Conservation (phyloP, 2,329 filamentous ascomycete genomes). For the Fusarium phyllophilum region DNA sequence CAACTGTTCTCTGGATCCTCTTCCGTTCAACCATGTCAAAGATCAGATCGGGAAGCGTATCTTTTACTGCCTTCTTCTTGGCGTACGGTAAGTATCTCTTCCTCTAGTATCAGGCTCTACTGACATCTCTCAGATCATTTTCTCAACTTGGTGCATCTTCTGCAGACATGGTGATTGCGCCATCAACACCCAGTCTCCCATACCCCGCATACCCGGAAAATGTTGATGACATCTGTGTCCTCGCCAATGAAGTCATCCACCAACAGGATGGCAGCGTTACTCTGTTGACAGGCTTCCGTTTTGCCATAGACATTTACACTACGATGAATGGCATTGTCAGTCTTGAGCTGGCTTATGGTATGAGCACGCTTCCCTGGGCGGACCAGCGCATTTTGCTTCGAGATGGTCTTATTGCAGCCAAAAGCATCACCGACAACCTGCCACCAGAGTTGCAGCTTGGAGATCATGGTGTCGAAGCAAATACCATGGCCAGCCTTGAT, state of each 20-base stretch:
- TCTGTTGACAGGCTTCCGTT: slow-evolving; percentile 81
- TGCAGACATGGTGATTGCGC: slow-evolving; percentile 78
- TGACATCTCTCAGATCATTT: slow-evolving; percentile 67
- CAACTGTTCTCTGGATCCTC: slow-evolving; percentile 51
- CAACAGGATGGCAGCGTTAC: slow-evolving; percentile 77
- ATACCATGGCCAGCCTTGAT: slow-evolving; percentile 54
- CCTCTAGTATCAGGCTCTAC: slow-evolving; percentile 7
- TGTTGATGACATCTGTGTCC: slow-evolving; percentile 85
- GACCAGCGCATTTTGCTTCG: slow-evolving; percentile 80
- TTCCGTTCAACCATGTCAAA: slow-evolving; percentile 73
- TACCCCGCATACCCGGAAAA: slow-evolving; percentile 85
- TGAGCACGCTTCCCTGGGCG: slow-evolving; percentile 79
- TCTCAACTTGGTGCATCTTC: slow-evolving; percentile 79
- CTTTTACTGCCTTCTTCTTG: slow-evolving; percentile 85
- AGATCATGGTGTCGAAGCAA: slow-evolving; percentile 51
- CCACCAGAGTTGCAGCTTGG: slow-evolving; percentile 74
- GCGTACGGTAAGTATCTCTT: slow-evolving; percentile 64
- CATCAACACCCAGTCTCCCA: slow-evolving; percentile 77
- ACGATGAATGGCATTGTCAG: slow-evolving; percentile 83
- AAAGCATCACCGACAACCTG: slow-evolving; percentile 72
- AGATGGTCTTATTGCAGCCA: slow-evolving; percentile 76
- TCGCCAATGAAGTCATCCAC: slow-evolving; percentile 73
- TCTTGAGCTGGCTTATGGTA: slow-evolving; percentile 85
- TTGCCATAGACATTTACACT: slow-evolving; percentile 79
- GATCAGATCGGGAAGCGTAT: slow-evolving; percentile 80